Base-by-base conservation (phyloP, 495 filamentous ascomycete species). In the Daldinia loculata region DNA sequence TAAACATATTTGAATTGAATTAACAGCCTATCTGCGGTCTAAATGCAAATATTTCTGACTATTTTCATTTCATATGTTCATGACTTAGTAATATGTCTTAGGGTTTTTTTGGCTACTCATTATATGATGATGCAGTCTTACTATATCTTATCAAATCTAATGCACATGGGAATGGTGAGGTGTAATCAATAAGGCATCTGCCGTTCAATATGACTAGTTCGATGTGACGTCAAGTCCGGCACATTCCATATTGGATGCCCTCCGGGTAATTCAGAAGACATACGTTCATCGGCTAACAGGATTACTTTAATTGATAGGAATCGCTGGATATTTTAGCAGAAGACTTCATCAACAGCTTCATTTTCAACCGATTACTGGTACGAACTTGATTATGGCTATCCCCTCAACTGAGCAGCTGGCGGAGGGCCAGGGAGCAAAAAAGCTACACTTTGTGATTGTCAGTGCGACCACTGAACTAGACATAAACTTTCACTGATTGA, bases 361-460 rank as follows among this genome's bases (percentile, higher is more conserved):
- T 52, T 11, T 48, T 17, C 8, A 3, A 1, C 17, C 17, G 8
- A 48, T 9, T 48, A 22, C 17, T 48, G 6, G 7, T 19, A 48
- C 43, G 0, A 48, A 29, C 50, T 34, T 3, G 51, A 63, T 5
- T 29, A 73, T 73, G 70, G 65, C 65, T 26, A 58, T 56, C 19
- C 32, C 66, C 41, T 56, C 64, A 17, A n/a, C 50, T 58, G 30
- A 73, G 15, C 43, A 50, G 43, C 43, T 41, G 34, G 51, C 52
- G 8, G 50, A 22, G 14, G 29, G 61, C 34, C 61, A 66, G 36
- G 57, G 51, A 36, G 57, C 26, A 3, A 69, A 63, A 26, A 76
- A 75, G 48, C 52, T 80, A 19, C 78, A 80, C 36, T 77, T 78
- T 56, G 71, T 77, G 32, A 80, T 80, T 27, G 76, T 80, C 71